Conservation (phyloP, 768 basidiomycete genomes). For the Xerocomus spinulosus region DNA sequence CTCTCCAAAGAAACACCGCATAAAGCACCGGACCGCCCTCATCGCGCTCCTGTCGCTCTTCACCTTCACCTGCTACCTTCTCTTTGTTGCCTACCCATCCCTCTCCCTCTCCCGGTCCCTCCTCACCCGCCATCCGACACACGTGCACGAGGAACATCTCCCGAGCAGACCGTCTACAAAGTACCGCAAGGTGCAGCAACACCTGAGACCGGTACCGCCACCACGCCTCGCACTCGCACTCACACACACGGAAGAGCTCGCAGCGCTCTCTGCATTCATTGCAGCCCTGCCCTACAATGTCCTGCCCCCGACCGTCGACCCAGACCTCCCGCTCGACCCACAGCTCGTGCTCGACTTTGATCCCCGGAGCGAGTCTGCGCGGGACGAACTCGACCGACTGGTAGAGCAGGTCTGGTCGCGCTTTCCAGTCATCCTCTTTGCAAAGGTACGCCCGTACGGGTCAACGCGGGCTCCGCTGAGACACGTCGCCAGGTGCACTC, state of each 20-base stretch:
- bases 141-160: conserved; percentile 12
- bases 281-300: conserved; percentile 71
- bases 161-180: conserved; percentile 24
- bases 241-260: conserved; percentile 58
- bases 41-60: conserved; percentile 51
- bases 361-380: conserved; percentile 57
- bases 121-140: conserved; percentile 20
- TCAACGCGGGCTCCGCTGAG: not conserved
- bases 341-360: conserved; percentile 82
- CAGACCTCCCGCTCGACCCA: conserved; percentile 64
- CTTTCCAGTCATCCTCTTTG: conserved; percentile 72
- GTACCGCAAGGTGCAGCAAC: conserved; percentile 6
- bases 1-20: conserved; percentile 32
- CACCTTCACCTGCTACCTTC: conserved; percentile 49
- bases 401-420: conserved; percentile 65
- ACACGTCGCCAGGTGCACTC: conserved; percentile 49
- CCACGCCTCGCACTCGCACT: conserved; percentile 43
- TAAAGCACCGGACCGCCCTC: conserved; percentile 49
- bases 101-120: conserved; percentile 35
- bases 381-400: conserved; percentile 55
- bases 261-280: conserved; percentile 69
- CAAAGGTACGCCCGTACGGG: conserved; percentile 46
- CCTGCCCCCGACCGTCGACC: conserved; percentile 63
- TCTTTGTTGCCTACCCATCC: conserved; percentile 46
- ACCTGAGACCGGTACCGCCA: conserved; percentile 7